Evolutionary conservation across 176 grass and related monocot genomes (phyloP), one percentile per base, ranked within the genome.

Genomic region (Oryza glumipatula): DNA sequence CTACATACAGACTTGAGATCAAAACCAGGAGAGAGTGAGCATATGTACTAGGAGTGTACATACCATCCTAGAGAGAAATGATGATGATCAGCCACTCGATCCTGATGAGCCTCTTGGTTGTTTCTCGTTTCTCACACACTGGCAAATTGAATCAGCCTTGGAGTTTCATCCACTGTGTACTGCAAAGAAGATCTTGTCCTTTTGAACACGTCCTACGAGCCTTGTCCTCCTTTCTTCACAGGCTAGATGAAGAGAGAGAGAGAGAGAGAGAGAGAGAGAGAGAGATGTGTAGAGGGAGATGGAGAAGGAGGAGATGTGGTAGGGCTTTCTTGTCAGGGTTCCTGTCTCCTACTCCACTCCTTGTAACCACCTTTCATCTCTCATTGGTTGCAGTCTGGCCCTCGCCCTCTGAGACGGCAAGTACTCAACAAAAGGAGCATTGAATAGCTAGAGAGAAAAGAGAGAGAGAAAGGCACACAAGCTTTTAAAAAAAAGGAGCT

Each of bases 141-240:
- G 84, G 84, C 86, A 24, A 54, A 82, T 80, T 88, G 86, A 89
- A 91, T 84, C 87, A 22, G 84, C 84, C 77, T 85, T 90, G 87
- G 84, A 86, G 79, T 88, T 97, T 77, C 90, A 82, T 94, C 85
- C 86, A 79, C 77, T 92, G 94, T 92, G 94, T 97, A 90, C 91
- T 86, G 82, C 80, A 83, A 82, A 88, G 79, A 90, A 92, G 91
- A 97, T 97, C 76, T 92, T 94, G 94, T 90, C 89, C 87, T 94
- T 88, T 91, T 86, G 87, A 77, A 82, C 88, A 79, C 76, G 88
- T 86, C 87, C 76, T 56, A 85, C 82, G 72, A 85, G 82, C 76
- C 72, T 76, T 72, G 73, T 73, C 80, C 84, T 74, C 76, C 69
- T 79, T 76, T 83, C 12, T 49, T 83, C 68, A 68, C 84, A 84